A percentile compares a stretch with the other conserved stretches of the same genome.
These are phyloP conservation scores for Aspergillus glaucus DNA, from an alignment of 2,329 filamentous ascomycete species.

Conservation along the genomic window DNA sequence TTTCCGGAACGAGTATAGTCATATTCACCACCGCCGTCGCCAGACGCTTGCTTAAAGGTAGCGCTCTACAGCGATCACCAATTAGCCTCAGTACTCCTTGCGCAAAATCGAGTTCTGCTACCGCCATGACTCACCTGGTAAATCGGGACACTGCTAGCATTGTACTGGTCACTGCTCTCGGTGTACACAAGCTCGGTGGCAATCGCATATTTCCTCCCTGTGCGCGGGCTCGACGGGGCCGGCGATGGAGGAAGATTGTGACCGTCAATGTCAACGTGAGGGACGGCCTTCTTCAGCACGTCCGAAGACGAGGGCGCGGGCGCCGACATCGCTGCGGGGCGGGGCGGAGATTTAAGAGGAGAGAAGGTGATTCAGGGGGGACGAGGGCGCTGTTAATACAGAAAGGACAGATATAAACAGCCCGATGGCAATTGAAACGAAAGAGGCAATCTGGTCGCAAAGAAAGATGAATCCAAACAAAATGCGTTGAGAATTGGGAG, in stretches of 20 bases:
- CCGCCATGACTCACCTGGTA: constrained; percentile 59
- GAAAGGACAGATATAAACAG: too few species aligned
- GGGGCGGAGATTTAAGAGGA: constrained; percentile 20
- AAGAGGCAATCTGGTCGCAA: too few species aligned
- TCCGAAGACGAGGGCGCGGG: constrained; percentile 20
- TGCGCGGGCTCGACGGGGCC: constrained; percentile 81
- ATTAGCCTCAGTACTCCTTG: not conserved
- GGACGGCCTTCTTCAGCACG: constrained; percentile 45
- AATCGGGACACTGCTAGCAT: constrained; percentile 90
- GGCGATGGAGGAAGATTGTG: constrained; percentile 86
- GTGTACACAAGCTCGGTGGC: constrained; percentile 96
- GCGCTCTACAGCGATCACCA: constrained; percentile 55
- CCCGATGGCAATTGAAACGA: too few species aligned
- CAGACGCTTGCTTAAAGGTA: constrained; percentile 90
- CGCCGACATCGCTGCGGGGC: constrained; percentile 36
- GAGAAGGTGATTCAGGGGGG: constrained; percentile 2
- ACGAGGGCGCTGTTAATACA: not conserved
- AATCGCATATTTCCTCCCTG: constrained; percentile 81
- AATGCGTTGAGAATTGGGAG: too few species aligned
- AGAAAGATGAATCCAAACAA: too few species aligned
- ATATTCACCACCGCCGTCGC: constrained; percentile 78
- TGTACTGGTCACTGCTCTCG: constrained; percentile 94
- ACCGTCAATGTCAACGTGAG: constrained; percentile 69
- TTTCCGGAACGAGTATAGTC: constrained; percentile 98
- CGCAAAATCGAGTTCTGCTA: not conserved